A percentile compares a stretch with the other conserved stretches of the same genome.
These are phyloP conservation scores for Oleoguttula mirabilis DNA, from an alignment of 495 filamentous ascomycete species.

Conservation along the genomic window DNA sequence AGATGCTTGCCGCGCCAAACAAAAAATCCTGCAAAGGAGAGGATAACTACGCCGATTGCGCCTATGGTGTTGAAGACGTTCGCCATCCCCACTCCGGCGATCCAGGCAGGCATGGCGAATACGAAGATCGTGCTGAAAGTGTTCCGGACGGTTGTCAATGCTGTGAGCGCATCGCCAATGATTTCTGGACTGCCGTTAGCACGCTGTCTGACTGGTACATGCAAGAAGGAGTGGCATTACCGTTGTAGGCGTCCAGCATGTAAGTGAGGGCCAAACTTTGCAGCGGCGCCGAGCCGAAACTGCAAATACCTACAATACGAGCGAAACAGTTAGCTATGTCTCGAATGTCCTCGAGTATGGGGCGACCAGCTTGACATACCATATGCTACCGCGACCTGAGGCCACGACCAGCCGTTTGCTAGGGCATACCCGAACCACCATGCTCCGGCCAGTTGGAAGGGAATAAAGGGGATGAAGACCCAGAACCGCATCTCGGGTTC, in stretches of 20 bases:
- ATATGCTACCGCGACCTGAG: conserved; percentile 10
- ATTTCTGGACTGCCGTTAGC: no score
- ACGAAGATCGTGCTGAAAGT: conserved; percentile 16
- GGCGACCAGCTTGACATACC: no score
- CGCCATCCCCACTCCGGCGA: conserved; percentile 10
- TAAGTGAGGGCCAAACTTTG: conserved; percentile 11
- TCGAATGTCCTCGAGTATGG: no score
- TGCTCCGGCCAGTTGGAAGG: conserved; percentile 10
- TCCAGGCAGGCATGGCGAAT: conserved; percentile 15
- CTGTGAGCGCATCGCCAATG: conserved; percentile 13
- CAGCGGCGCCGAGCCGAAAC: conserved; percentile 12
- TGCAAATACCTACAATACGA: no score
- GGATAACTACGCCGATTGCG: conserved; percentile 5
- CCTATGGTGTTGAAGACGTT: conserved; percentile 18
- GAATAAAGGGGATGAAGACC: conserved; percentile 16
- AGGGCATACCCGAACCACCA: conserved; percentile 16
- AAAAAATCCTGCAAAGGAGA: conserved; percentile 7
- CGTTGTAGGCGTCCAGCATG: conserved; percentile 12
- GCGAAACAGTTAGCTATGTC: no score
- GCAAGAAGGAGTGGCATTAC: neutral
- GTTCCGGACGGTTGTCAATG: conserved; percentile 11
- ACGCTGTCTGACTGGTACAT: no score
- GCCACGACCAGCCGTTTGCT: conserved; percentile 4
- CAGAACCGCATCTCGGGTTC: conserved; percentile 17
- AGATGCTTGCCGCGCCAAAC: conserved; percentile 14